phyloP scores from a whole-genome alignment of 345 rosid species.

The Anastatica hierochuntica region DNA sequence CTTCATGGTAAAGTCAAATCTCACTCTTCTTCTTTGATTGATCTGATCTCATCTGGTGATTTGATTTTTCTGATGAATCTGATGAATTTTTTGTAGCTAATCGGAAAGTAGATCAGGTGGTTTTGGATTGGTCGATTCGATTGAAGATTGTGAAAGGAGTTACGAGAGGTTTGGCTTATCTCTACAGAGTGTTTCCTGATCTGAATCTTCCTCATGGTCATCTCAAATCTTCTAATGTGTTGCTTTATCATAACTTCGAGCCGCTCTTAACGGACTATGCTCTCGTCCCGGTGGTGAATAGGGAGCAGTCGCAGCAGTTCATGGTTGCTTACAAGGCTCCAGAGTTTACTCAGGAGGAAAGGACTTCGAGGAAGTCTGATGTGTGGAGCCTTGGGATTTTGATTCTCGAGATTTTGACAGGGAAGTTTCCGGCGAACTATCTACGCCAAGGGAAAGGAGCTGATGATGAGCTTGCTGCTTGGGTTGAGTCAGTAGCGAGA shows the following conservation, averaged over 20 bases:
- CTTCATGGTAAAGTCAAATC: too few species aligned
- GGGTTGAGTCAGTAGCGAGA: slow-evolving; percentile 73
- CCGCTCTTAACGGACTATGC: slow-evolving; percentile 69
- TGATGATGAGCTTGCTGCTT: slow-evolving; percentile 46
- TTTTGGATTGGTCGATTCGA: slow-evolving; percentile 69
- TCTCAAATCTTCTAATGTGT: slow-evolving; percentile 78
- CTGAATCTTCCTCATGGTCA: slow-evolving; percentile 65
- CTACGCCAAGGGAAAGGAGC: slow-evolving; percentile 46
- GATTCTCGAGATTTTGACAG: slow-evolving; percentile 63
- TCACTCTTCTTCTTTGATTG: too few species aligned
- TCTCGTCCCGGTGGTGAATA: slow-evolving; percentile 43
- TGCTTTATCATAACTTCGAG: slow-evolving; percentile 42
- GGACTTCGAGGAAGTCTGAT: slow-evolving; percentile 49
- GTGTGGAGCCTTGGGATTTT: slow-evolving; percentile 95
- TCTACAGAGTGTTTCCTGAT: slow-evolving; percentile 42
- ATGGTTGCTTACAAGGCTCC: slow-evolving; percentile 84
- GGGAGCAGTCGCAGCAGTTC: slow-evolving; percentile 53
- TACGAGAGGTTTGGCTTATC: slow-evolving; percentile 56
- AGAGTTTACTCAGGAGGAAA: slow-evolving; percentile 41
- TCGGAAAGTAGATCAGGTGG: slow-evolving; percentile 32
- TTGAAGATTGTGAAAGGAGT: slow-evolving; percentile 76
- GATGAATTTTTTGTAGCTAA: too few species aligned
- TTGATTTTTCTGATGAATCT: too few species aligned
- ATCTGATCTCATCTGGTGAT: too few species aligned
- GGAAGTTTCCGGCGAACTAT: slow-evolving; percentile 78